Percentiles rank a stretch among this genome's conserved stretches.
phyloP scores from a whole-genome alignment of 2,329 filamentous ascomycete species.

The Ceratocystis colombiana region DNA sequence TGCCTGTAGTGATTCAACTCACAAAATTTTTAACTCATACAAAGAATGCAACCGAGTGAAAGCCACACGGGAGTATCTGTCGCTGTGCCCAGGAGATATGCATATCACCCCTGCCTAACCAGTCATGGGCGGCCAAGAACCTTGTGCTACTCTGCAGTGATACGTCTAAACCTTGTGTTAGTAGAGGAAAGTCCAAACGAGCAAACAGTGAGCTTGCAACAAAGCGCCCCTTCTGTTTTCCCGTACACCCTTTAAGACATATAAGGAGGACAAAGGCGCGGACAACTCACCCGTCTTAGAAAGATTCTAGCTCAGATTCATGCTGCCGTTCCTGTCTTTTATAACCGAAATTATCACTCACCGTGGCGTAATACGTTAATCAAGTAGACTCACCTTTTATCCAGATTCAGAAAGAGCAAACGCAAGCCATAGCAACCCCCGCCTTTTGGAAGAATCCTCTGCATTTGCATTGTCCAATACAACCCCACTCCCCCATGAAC shows the following conservation, averaged over 20 bases:
- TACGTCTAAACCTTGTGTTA: not conserved
- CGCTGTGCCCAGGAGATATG: too few relatives aligned
- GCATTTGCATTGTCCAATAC: not conserved
- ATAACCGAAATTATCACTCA: not conserved
- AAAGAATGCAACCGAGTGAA: too few relatives aligned
- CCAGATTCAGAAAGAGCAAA: slow-evolving; percentile 5
- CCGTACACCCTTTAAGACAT: not conserved
- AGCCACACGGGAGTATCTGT: too few relatives aligned
- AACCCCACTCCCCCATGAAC: not conserved
- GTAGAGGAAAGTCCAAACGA: not conserved
- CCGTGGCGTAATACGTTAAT: not conserved
- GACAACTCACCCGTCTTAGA: slow-evolving; percentile 1
- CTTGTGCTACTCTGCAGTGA: not conserved
- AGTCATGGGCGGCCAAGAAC: not conserved
- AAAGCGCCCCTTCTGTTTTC: not conserved
- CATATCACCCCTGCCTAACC: not conserved
- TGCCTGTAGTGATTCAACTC: too few relatives aligned
- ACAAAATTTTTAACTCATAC: too few relatives aligned
- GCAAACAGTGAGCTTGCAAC: not conserved
- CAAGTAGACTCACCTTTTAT: not conserved
- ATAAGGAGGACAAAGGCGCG: not conserved
- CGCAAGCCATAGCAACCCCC: not conserved
- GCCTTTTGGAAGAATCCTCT: not conserved
- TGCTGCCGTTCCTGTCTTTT: not conserved
- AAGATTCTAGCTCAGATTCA: not conserved